Evolutionary conservation across 2,329 filamentous ascomycete genomes (phyloP).

Genomic region (Penicillium capsulatum): DNA sequence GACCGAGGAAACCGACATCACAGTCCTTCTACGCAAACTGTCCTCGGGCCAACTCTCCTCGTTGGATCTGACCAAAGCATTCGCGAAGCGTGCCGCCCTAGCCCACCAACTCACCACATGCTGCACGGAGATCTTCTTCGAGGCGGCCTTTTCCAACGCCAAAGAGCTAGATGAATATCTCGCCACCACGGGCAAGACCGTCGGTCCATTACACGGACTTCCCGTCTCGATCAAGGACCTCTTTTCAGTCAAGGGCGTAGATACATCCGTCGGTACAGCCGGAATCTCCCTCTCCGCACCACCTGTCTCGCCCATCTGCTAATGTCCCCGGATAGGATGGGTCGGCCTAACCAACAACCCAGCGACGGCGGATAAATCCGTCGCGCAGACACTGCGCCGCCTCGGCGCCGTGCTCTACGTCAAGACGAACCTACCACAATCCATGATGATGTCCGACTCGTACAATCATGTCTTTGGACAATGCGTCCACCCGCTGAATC

Average conservation of each 20-base stretch:
- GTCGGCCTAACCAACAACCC: constrained; percentile 23
- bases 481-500: constrained; percentile 52
- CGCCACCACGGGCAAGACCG: constrained; percentile 35
- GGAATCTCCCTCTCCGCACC: too few relatives aligned
- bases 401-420: constrained; percentile 24
- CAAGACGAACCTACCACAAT: constrained; percentile 24
- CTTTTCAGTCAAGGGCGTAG: constrained; percentile 22
- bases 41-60: constrained; percentile 21
- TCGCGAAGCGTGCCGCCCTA: constrained; percentile 32
- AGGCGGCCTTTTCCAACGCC: constrained; percentile 46
- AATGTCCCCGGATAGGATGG: constrained; percentile 16
- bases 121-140: constrained; percentile 51
- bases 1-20: constrained; percentile 24
- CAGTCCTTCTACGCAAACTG: constrained; percentile 19
- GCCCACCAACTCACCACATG: constrained; percentile 39
- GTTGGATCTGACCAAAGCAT: constrained; percentile 33
- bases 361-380: constrained; percentile 18
- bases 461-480: constrained; percentile 50
- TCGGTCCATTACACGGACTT: constrained; percentile 58
- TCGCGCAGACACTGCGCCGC: constrained; percentile 20
- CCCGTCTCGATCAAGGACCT: constrained; percentile 49
- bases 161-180: constrained; percentile 45
- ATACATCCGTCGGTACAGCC: constrained; percentile 25
- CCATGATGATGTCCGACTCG: constrained; percentile 28
- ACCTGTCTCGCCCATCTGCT: neutral